These are phyloP conservation scores for Diutina sp. DNA, from an alignment of 1,139 yeast species.

Conservation along the genomic window DNA sequence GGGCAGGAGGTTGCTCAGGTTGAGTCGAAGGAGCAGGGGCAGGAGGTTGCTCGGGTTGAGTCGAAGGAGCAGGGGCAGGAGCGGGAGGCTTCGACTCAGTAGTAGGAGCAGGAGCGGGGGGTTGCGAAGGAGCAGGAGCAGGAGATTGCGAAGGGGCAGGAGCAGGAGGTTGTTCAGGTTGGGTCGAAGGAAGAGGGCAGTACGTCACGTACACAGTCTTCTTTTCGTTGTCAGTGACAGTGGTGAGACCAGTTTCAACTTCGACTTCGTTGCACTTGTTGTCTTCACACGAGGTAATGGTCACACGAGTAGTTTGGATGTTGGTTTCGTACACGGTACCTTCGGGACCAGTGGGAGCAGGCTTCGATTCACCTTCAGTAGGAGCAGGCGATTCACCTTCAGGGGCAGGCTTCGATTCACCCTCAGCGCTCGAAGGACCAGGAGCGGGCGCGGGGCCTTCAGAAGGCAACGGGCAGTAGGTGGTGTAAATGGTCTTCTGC, in stretches of 20 bases:
- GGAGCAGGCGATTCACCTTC: not conserved
- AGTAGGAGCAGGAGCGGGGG: conserved; percentile 6
- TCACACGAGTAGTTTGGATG: not conserved
- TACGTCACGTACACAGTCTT: conserved; percentile 1
- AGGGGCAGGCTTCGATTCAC: conserved; percentile 4
- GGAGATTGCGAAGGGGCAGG: conserved; percentile 3
- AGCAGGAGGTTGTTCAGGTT: not conserved
- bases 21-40: conserved; percentile 12
- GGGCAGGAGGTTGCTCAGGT: not conserved
- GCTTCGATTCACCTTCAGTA: conserved; percentile 3
- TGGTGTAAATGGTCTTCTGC: conserved; percentile 3
- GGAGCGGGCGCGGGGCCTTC: conserved; percentile 5
- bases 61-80: not conserved
- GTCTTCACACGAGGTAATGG: not conserved
- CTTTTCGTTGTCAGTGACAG: conserved; percentile 5
- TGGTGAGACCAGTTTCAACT: conserved; percentile 6
- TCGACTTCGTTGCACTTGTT: not conserved
- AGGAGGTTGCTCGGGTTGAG: conserved; percentile 5
- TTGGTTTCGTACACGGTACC: not conserved
- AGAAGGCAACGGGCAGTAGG: conserved; percentile 2
- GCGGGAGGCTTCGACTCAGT: conserved; percentile 6
- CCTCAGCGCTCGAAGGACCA: conserved; percentile 3
- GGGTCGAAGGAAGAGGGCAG: conserved; percentile 6
- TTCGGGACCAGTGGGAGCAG: conserved; percentile 6
- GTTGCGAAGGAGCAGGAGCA: conserved; percentile 4